Base-by-base conservation (phyloP, 129 eudicot genomes). In the Centaurea solstitialis region DNA sequence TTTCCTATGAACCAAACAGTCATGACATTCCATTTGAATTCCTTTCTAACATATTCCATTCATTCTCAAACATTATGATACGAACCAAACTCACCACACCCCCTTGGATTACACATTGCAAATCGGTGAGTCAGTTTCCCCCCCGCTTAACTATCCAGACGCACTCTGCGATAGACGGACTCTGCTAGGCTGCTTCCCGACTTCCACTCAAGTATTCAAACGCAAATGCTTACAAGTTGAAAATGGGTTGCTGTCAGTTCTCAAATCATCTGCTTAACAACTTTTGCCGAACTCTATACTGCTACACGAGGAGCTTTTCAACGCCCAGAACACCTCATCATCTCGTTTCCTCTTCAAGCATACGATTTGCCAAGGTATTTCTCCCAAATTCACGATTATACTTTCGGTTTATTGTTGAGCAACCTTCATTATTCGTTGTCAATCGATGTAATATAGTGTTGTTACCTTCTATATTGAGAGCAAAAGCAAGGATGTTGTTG, bases 231-330 rank as follows among this genome's bases (percentile, higher is more conserved):
- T 73, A 64, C 11, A 3, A 65, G 17, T 26, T 64, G 50, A 82
- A 76, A 67, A 91, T 91, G 97, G 85, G 82, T 37, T 87, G 84
- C 85, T 84, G 57, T 81, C 87, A 80, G 15, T 70, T 86, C 33
- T 74, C 93, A n/a, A 81, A 79, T 79, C 82, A 70, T 67, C 81
- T 79, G 24, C 23, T 88, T 26, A 86, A 68, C 80, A 69, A 71
- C 57, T 76, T 83, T 26, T 84, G 76, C 78, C 81, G 87, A 84
- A 81, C 79, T 11, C 68, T 89, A 50, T 76, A 47, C 70, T 85
- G 78, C 75, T 75, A 59, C 21, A 65, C 81, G 20, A 85, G 75
- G 74, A 81, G 77, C 75, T 30, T 81, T 24, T 74, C 71, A 40
- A 71, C 82, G 18, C 38, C 61, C 65, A 41, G n/a, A 76, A 82